Base-by-base conservation (phyloP, 257 asterid genomes). In the Nicotiana paniculata region DNA sequence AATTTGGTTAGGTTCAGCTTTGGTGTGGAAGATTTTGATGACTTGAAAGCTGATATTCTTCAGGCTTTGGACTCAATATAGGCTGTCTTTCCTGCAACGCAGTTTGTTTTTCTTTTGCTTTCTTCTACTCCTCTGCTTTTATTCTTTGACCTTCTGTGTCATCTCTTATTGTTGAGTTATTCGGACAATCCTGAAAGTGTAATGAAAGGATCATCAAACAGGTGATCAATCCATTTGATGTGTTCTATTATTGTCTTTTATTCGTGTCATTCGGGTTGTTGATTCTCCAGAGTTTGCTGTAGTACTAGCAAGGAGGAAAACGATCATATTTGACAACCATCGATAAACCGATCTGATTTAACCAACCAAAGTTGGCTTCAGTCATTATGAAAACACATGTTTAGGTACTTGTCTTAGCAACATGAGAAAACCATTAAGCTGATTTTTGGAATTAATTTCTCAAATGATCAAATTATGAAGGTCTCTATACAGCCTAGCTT, bases 1-100 rank as follows among this genome's bases (percentile, higher is more conserved):
- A 95, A 91, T 92, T 87, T 95, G 97, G 95, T 95, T 51, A 92
- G 98, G 55, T 95, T 93, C 93, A 95, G 98, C 89, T 95, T 95
- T 83, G 98, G 98, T 81, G 91, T 93, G 54, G 98, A 95, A 82
- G 97, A 86, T 84, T 92, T 93, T 37, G 97, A 89, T 70, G 98
- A 95, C 88, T 81, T 95, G 89, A 92, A 93, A 85, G 87, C 89
- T 53, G 98, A 95, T 90, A 83, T 95, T 81, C 93, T 95, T 86
- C 97, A 93, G 91, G 98, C 97, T 70, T 88, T 95, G 85, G 96
- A 93, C 81, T 55, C 91, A 81, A 91, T 93, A 83, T 95, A 86
- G 88, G 17, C 63, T 15, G 62, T 75, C 53, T 75, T 46, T 26
- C 17, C 26, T 51, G 80, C 80, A 46, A 48, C 43, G 2, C 55